These are phyloP conservation scores for Hylodesmum podocarpum DNA, from an alignment of 306 rosid genomes.

Conservation along the genomic window DNA sequence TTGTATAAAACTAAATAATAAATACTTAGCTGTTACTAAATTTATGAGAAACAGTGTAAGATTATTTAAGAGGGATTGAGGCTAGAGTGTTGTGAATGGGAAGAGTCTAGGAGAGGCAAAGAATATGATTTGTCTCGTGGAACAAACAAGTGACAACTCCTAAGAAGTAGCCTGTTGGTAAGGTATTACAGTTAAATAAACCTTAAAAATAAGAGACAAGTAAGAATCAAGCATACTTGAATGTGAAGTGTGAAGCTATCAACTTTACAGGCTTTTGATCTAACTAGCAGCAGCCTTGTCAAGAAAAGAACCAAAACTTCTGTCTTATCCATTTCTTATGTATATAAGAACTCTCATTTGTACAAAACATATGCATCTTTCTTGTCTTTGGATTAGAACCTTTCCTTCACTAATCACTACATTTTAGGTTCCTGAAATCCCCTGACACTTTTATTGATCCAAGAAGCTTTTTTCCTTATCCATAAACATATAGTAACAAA, in stretches of 20 bases:
- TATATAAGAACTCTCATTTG: slow-evolving; percentile 33
- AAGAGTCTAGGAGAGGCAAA: slow-evolving; percentile 34
- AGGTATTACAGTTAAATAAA: slow-evolving; percentile 31
- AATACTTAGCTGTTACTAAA: not conserved
- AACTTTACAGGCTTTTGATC: slow-evolving; percentile 52
- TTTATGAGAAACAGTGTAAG: not conserved
- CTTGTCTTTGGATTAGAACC: not conserved
- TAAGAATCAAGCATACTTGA: slow-evolving; percentile 56
- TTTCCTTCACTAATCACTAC: slow-evolving; percentile 21
- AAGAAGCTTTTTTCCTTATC: slow-evolving; percentile 9
- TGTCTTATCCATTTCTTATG: slow-evolving; percentile 16
- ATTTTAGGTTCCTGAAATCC: slow-evolving; percentile 23
- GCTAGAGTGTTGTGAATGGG: not conserved
- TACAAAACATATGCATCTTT: slow-evolving; percentile 15
- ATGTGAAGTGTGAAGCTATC: slow-evolving; percentile 58
- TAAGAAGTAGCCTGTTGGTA: slow-evolving; percentile 15
- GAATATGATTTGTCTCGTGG: slow-evolving; percentile 50
- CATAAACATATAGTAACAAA: slow-evolving; percentile 12
- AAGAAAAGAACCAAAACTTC: slow-evolving; percentile 63
- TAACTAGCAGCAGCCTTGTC: slow-evolving; percentile 47
- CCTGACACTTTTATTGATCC: not conserved
- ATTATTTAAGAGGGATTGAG: not conserved
- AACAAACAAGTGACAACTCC: slow-evolving; percentile 32
- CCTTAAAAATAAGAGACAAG: slow-evolving; percentile 46
- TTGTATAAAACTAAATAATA: not conserved